phyloP scores from a whole-genome alignment of 73 alveolate species.

The Tetrahymena borealis region DNA sequence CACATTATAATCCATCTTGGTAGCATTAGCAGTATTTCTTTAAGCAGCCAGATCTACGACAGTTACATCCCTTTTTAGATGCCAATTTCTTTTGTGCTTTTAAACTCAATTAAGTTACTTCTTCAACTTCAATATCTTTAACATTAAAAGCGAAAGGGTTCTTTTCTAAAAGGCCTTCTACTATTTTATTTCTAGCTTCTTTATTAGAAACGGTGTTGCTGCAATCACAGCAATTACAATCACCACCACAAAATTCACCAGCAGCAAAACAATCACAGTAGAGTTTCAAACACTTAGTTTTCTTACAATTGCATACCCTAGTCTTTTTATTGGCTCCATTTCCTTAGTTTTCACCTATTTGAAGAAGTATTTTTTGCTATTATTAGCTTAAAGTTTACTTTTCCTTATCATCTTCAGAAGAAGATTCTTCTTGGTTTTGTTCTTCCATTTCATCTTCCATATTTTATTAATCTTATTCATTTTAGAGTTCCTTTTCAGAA shows the following conservation, averaged over 20 bases:
- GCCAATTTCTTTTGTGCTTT: slow-evolving; percentile 27
- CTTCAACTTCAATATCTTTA: slow-evolving; percentile 40
- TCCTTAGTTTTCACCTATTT: background rate
- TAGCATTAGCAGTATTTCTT: slow-evolving; percentile 96
- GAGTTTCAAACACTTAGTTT: slow-evolving; percentile 86
- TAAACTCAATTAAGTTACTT: background rate
- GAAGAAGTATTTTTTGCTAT: background rate
- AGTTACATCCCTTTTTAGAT: slow-evolving; percentile 83
- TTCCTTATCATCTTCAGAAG: background rate
- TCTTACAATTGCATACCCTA: slow-evolving; percentile 83
- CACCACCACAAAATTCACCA: slow-evolving; percentile 76
- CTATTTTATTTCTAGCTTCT: slow-evolving; percentile 65
- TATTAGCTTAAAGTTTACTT: background rate
- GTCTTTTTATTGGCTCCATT: slow-evolving; percentile 13
- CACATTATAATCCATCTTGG: slow-evolving; percentile 79
- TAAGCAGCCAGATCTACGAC: slow-evolving; percentile 88
- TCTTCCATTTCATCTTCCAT: background rate
- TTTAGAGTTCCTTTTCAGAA: background rate
- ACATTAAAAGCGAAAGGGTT: slow-evolving; percentile 94
- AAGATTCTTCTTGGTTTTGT: background rate
- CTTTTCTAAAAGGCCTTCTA: slow-evolving; percentile 76
- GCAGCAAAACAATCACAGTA: slow-evolving; percentile 96
- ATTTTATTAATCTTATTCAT: background rate
- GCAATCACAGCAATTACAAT: slow-evolving; percentile 91
- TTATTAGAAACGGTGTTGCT: slow-evolving; percentile 81